Conservation (phyloP, 2,329 filamentous ascomycete genomes). For the Daldinia sp. region DNA sequence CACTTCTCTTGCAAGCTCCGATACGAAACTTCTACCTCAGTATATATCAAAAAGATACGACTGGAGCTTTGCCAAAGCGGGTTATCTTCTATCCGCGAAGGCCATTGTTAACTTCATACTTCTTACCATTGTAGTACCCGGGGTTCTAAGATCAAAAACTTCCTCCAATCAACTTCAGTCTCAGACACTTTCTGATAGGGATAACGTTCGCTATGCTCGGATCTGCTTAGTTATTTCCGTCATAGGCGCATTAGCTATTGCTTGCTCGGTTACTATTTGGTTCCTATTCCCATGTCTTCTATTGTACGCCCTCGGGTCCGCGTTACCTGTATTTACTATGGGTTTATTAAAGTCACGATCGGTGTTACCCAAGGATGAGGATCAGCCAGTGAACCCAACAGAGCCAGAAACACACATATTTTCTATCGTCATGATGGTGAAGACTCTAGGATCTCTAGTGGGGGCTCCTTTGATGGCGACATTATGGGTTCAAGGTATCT, state of each 20-base stretch:
- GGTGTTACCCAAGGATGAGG: constrained; percentile 43
- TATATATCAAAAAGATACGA: constrained; percentile 59
- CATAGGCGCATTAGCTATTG: constrained; percentile 55
- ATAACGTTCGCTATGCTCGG: constrained; percentile 49
- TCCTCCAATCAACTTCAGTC: constrained; percentile 21
- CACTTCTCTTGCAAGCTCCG: constrained; percentile 58
- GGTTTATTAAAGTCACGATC: constrained; percentile 57
- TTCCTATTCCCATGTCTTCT: constrained; percentile 54
- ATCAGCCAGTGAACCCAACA: constrained; percentile 18
- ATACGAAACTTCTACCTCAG: constrained; percentile 59
- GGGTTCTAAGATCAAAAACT: constrained; percentile 45
- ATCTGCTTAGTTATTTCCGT: constrained; percentile 51
- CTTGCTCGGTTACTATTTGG: constrained; percentile 50
- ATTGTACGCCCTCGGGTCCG: constrained; percentile 58
- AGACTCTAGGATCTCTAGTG: constrained; percentile 57
- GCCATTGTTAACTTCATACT: constrained; percentile 58
- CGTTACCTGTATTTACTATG: constrained; percentile 59
- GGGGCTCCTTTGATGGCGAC: constrained; percentile 58
- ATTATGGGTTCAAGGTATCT: constrained; percentile 57
- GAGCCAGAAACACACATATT: constrained; percentile 55
- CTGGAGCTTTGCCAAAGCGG: constrained; percentile 57
- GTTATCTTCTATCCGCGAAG: constrained; percentile 58
- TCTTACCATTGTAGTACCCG: constrained; percentile 53
- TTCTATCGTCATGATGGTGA: constrained; percentile 61
- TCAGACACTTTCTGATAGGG: constrained; percentile 41